Base-by-base conservation (phyloP, 106 monocot species). In the Apostasia shenzhenica region DNA sequence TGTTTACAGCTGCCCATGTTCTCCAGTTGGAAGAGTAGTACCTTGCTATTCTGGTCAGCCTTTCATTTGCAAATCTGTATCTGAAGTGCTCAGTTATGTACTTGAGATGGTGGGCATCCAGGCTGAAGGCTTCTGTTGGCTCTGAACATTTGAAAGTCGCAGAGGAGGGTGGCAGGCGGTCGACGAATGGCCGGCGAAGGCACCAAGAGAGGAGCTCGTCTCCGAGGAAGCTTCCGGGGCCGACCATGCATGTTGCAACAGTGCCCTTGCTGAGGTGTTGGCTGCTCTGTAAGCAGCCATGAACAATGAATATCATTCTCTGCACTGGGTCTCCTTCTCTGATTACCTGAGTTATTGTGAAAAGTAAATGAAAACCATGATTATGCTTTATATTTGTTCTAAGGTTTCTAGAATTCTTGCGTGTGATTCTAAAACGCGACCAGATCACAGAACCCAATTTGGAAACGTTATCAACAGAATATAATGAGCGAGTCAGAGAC, bases 121-220 rank as follows among this genome's bases (percentile, higher is more conserved):
- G 75, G 2, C 68, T 72, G 47, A 95, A 95, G 38, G 86, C 95
- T 73, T 91, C 83, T 3, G 91, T 77, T 4, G 91, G 73, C 58
- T 91, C 84, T 0, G 84, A 63, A 53, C 83, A 83, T 62, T 80
- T 74, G 48, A 95, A 91, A 1, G 95, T 84, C 50, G 88, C 85
- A 1, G 88, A 91, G 0, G 91, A 91, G 46, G 91, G 71, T 2
- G 95, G 95, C 2, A 95, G 73, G 37, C 91, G 88, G 45, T 95
- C 88, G 7, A 84, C 14, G 55, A 86, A 91, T 4, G 91, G 94
- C 3, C 91, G 91, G 26, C 91, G 95, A 10, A 95, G 83, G 80
- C 95, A 95, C 95, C 95, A 95, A 3, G 95, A 88, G 42, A 91
- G 86, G 58, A 95, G 91, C 71, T 95, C 95, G 45, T 95, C 95